These are phyloP conservation scores for Calonectria pteridis DNA, from an alignment of 2,329 filamentous ascomycete genomes.

Conservation along the genomic window DNA sequence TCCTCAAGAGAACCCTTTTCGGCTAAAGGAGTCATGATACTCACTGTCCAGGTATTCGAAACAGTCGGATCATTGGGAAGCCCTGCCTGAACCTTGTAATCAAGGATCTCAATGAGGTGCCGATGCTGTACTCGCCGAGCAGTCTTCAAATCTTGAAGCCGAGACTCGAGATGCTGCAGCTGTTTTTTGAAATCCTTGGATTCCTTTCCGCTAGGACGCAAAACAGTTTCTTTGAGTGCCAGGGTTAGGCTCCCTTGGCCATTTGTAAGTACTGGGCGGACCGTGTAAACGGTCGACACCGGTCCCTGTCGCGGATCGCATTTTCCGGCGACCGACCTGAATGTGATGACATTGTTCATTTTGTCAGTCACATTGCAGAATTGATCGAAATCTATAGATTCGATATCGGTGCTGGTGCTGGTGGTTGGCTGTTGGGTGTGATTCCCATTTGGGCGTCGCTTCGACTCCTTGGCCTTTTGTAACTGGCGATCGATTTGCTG, in stretches of 20 bases:
- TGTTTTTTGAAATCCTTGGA: conserved; percentile 77
- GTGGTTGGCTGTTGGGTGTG: conserved; percentile 42
- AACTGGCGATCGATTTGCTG: conserved; percentile 78
- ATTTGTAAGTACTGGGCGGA: conserved; percentile 74
- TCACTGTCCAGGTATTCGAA: conserved; percentile 74
- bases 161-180: conserved; percentile 80
- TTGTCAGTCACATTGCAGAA: conserved; percentile 73
- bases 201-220: conserved; percentile 70
- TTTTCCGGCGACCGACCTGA: conserved; percentile 79
- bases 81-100: conserved; percentile 80
- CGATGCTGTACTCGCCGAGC: conserved; percentile 81
- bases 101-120: conserved; percentile 83
- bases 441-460: conserved; percentile 62
- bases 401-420: conserved; percentile 44
- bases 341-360: conserved; percentile 73
- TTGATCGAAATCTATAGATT: conserved; percentile 74
- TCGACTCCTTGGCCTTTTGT: conserved; percentile 73
- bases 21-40: conserved; percentile 80
- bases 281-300: conserved; percentile 77
- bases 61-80: conserved; percentile 53
- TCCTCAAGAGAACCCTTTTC: conserved; percentile 88
- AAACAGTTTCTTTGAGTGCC: conserved; percentile 77
- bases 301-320: conserved; percentile 74
- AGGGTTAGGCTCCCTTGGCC: conserved; percentile 72
- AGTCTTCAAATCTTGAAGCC: conserved; percentile 80